Evolutionary conservation across 1,139 yeast genomes (phyloP).

Genomic region (Geotrichum citri-aurantii): DNA sequence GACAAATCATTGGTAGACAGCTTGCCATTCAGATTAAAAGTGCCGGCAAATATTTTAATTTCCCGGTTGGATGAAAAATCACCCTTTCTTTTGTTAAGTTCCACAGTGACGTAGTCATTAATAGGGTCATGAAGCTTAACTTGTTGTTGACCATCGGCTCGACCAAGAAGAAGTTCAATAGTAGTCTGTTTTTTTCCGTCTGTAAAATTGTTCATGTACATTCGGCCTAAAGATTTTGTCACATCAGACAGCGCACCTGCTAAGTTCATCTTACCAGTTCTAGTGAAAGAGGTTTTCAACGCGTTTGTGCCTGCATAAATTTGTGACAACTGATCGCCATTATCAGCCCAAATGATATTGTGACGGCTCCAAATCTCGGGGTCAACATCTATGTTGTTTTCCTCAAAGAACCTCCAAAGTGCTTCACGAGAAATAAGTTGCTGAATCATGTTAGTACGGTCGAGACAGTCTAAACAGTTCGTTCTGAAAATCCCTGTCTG

Average conservation of each 20-base stretch:
- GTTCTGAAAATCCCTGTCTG: conserved; percentile 90
- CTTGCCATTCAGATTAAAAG: conserved; percentile 85
- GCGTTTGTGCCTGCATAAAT: conserved; percentile 98
- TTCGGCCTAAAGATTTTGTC: conserved; percentile 88
- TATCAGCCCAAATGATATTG: conserved; percentile 92
- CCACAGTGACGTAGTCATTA: conserved; percentile 67
- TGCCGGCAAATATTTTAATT: conserved; percentile 70
- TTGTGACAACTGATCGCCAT: conserved; percentile 95
- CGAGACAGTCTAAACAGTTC: conserved; percentile 91
- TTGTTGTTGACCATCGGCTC: conserved; percentile 61
- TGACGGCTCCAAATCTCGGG: conserved; percentile 59
- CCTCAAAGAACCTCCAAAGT: conserved; percentile 58
- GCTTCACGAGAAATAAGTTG: conserved; percentile 72
- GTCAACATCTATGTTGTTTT: conserved; percentile 40
- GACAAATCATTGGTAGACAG: conserved; percentile 51
- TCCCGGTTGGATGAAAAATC: conserved; percentile 57
- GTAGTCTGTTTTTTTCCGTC: conserved; percentile 85
- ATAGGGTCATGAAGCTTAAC: conserved; percentile 85
- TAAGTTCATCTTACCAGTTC: conserved; percentile 91
- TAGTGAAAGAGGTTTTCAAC: conserved; percentile 82
- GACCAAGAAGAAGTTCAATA: conserved; percentile 80
- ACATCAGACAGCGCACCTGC: conserved; percentile 97
- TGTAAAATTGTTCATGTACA: conserved; percentile 92
- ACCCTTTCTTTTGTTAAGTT: conserved; percentile 46
- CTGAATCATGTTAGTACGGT: conserved; percentile 88